phyloP scores from a whole-genome alignment of 768 basidiomycete species.

The Daedalea quercina region DNA sequence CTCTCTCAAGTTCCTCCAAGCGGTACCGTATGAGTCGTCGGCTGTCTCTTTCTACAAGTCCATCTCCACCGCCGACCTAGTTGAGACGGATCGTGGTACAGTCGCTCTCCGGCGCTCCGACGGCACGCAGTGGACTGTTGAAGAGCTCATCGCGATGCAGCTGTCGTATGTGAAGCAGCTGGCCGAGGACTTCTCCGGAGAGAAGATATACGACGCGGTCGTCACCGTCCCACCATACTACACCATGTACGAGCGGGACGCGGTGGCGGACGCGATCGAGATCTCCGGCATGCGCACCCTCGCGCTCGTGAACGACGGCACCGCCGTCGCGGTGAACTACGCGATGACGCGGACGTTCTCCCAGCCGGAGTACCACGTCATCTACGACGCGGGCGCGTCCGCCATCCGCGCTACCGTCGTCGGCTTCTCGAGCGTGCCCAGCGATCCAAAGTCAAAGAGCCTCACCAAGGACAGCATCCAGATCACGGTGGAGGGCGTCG shows the following conservation, averaged over 20 bases:
- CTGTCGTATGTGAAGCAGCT: slow-evolving; percentile 85
- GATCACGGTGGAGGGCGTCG: slow-evolving; percentile 74
- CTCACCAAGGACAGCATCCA: slow-evolving; percentile 47
- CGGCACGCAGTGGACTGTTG: slow-evolving; percentile 69
- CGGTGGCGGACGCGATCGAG: slow-evolving; percentile 87
- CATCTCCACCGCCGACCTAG: slow-evolving; percentile 24
- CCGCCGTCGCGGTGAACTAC: slow-evolving; percentile 94
- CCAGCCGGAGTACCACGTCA: slow-evolving; percentile 73
- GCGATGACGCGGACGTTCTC: slow-evolving; percentile 94
- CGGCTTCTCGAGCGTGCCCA: slow-evolving; percentile 46
- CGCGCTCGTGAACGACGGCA: slow-evolving; percentile 86
- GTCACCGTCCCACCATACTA: slow-evolving; percentile 90
- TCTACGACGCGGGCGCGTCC: slow-evolving; percentile 92
- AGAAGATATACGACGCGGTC: slow-evolving; percentile 77
- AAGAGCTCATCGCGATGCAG: slow-evolving; percentile 94
- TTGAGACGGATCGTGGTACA: slow-evolving; percentile 52
- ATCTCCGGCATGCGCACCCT: slow-evolving; percentile 81
- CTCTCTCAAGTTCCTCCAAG: slow-evolving; percentile 80
- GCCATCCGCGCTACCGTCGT: slow-evolving; percentile 75
- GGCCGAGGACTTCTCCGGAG: slow-evolving; percentile 69
- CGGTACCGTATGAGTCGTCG: slow-evolving; percentile 54
- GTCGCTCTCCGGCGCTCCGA: slow-evolving; percentile 53
- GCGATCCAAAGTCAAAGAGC: slow-evolving; percentile 41
- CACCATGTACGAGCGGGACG: slow-evolving; percentile 86
- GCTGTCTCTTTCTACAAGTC: slow-evolving; percentile 44